Evolutionary conservation across 306 rosid species (phyloP), one percentile per base, ranked within the genome.

Genomic region (Citrullus colocynthis): DNA sequence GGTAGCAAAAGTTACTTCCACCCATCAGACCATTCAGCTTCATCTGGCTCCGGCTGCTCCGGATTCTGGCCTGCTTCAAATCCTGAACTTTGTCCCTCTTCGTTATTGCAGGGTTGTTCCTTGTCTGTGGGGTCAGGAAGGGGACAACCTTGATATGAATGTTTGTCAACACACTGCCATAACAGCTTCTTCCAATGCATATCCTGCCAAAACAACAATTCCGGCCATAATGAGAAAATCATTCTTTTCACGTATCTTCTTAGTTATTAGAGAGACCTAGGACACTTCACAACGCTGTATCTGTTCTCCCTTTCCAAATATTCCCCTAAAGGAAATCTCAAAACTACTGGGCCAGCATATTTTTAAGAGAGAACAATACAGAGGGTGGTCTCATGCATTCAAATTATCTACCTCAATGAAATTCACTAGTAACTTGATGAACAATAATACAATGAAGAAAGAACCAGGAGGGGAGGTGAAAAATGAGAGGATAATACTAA

Each of bases 1-100:
- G 18, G 59, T 16, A 49, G 44, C 15, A 39, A 76, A 66, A 79
- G 57, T 78, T 81, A 85, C 83, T 90, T 90, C 97, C 98, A 89
- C 74, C 96, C 96, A 86, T 92, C 99, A 74, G 93, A 87, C 97
- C 97, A 92, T 75, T 90, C 97, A 60, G 83, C 89, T 82, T 92
- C 96, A 76, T 73, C 16, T 16, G 54, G 54, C 17, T 48, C 54
- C 21, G 32, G 56, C 21, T 28, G 56, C 9, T 51, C 79, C 21
- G 67, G 45, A 30, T 45, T 59, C 80, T 79, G 49, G 7, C 36
- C 77, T 79, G 60, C 74, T 55, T 78, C 76, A 76, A 72, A 57
- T 39, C 78, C 58, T 1, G 66, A 74, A 62, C 9, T 9, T 75
- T 44, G 55, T 15, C 24, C 75, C 59, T 79, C 85, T 76, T 60